A percentile compares a stretch with the other conserved stretches of the same genome.
phyloP scores from a whole-genome alignment of 139 green algal species.

The Zygnema circumcarinatum region DNA sequence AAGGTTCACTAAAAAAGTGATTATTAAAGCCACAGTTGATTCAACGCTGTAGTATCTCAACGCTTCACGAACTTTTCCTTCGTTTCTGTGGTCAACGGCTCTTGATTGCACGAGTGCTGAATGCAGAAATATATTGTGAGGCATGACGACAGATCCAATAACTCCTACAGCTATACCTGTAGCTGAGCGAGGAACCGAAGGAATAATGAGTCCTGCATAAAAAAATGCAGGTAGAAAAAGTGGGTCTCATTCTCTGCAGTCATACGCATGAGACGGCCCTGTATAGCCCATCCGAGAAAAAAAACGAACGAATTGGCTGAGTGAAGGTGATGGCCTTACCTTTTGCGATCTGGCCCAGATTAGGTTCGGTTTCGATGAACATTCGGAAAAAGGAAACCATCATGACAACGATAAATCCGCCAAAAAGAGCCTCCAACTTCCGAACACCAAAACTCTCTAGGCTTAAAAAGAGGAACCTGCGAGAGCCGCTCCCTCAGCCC shows the following conservation, averaged over 20 bases:
- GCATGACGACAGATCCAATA: conserved; percentile 61
- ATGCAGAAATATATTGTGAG: conserved; percentile 61
- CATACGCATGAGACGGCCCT: no score
- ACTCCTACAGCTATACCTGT: conserved; percentile 46
- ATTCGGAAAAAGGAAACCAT: conserved; percentile 51
- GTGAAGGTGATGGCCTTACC: conserved; percentile 21
- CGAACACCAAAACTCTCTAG: conserved; percentile 59
- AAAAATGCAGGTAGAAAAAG: neutral
- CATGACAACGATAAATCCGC: conserved; percentile 52
- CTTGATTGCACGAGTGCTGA: conserved; percentile 61
- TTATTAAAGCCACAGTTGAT: conserved; percentile 16
- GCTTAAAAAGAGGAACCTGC: conserved; percentile 54
- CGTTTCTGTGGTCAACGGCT: conserved; percentile 17
- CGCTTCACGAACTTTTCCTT: conserved; percentile 26
- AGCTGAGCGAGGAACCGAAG: conserved; percentile 20
- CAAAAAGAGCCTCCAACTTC: conserved; percentile 63
- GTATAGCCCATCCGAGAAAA: no score
- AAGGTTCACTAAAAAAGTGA: conserved; percentile 60
- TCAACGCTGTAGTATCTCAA: conserved; percentile 59
- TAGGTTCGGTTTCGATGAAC: conserved; percentile 48
- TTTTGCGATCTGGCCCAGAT: conserved; percentile 34
- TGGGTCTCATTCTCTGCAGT: no score
- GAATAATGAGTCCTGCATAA: conserved; percentile 43
- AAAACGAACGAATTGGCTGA: no score
- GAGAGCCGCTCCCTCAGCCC: neutral